Base-by-base conservation (phyloP, 2,329 filamentous ascomycete species). In the Madurella mycetomatis region DNA sequence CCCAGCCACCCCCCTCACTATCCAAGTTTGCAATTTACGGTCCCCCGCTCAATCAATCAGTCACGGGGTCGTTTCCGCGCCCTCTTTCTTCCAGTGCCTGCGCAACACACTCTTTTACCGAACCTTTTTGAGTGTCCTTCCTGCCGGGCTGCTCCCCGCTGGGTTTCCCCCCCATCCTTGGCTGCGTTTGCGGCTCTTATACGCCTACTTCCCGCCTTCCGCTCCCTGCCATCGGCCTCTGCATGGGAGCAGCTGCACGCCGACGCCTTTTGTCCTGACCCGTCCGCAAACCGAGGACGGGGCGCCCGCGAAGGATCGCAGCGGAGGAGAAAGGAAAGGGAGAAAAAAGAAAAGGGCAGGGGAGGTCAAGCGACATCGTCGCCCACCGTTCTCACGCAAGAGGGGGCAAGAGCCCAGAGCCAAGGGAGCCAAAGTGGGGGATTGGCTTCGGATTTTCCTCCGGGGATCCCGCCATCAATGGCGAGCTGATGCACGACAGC, bases 401-500 rank as follows among this genome's bases (percentile, higher is more conserved):
- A 7, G 4, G 41, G 19, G 11, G 9, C 16, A 11, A 5, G 41
- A 12, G 18, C 16, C 41, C 11, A 19, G 11, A 25, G 7, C 41
- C 9, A 15, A 16, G 12, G 41, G 18, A 16, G 40, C 19, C 9
- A 17, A 12, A 17, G 19, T 43, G n/a, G n/a, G 41, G 16, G 41
- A 17, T 25, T 12, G 41, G n/a, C 16, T 18, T 37, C 52, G 49
- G 43, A 43, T 44, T 17, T 34, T 45, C 40, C 45, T 18, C 34
- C 49, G 25, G 34, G 41, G 30, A 46, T 49, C 47, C 51, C 46
- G 55, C 53, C 45, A 51, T 61, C 63, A 60, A 69, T 70, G 68
- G 67, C 66, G 65, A 64, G 59, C 61, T 69, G 60, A 66, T 58
- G 49, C 49, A 56, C 60, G 42, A 60, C 51, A 53, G 57, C 42